Evolutionary conservation across 2,329 filamentous ascomycete genomes (phyloP).

Genomic region (Dothideomycetidae sp.): DNA sequence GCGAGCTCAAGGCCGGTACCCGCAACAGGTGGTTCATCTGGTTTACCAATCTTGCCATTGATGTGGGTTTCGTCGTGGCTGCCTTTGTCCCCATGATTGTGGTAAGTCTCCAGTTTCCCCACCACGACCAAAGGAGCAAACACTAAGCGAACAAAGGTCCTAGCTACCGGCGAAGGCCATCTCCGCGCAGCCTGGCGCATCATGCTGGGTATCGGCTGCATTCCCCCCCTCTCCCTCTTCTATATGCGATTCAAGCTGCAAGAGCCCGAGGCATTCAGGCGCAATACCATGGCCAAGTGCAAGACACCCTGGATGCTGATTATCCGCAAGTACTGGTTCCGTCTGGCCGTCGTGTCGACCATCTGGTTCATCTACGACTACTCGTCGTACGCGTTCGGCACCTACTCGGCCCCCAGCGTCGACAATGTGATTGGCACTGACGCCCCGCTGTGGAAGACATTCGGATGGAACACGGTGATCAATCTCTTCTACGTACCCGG

Average conservation of each 20-base stretch:
- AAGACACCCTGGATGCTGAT: conserved; percentile 36
- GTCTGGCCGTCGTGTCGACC: conserved; percentile 49
- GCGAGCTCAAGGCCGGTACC: conserved; percentile 66
- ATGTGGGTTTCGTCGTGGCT: conserved; percentile 63
- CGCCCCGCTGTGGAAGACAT: conserved; percentile 53
- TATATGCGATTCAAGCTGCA: conserved; percentile 53
- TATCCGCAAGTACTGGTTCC: conserved; percentile 53
- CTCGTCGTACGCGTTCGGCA: conserved; percentile 65
- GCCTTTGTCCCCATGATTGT: conserved; percentile 56
- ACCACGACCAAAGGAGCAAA: no score
- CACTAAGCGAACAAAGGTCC: no score
- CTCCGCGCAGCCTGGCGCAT: conserved; percentile 65
- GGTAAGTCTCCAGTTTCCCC: conserved; percentile 16
- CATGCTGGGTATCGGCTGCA: conserved; percentile 56
- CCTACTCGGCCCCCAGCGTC: conserved; percentile 56
- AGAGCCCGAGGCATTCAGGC: conserved; percentile 61
- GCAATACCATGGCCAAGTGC: conserved; percentile 47
- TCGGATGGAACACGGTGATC: conserved; percentile 75
- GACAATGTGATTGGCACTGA: conserved; percentile 43
- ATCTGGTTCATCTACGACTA: conserved; percentile 70
- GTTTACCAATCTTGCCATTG: conserved; percentile 60
- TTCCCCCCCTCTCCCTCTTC: conserved; percentile 56
- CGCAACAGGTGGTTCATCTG: conserved; percentile 71
- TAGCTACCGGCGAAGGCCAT: conserved; percentile 40
- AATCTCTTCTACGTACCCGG: conserved; percentile 78